Percentiles rank a stretch among this genome's conserved stretches.
phyloP scores from a whole-genome alignment of 2,329 filamentous ascomycete species.

The Cladobotryum mycophilum region DNA sequence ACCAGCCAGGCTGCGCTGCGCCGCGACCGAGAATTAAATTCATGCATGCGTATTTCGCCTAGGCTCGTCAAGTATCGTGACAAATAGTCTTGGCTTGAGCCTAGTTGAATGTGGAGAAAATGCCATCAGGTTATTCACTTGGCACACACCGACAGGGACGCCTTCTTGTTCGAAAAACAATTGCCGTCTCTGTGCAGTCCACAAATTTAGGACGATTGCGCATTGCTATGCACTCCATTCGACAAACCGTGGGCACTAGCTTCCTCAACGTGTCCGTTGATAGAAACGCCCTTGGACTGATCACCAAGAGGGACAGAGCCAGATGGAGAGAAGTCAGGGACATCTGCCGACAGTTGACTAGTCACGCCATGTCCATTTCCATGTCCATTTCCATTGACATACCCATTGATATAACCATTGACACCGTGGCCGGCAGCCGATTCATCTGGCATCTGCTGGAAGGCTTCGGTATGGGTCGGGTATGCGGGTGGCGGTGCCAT shows the following conservation, averaged over 20 bases:
- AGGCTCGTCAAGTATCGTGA: conserved; percentile 7
- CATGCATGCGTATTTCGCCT: neutral
- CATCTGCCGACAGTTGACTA: conserved; percentile 31
- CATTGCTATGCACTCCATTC: conserved; percentile 9
- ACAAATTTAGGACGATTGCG: neutral
- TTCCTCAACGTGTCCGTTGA: conserved; percentile 11
- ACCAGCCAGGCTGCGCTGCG: conserved; percentile 10
- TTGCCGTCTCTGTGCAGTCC: neutral
- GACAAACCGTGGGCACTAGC: neutral
- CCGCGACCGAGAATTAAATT: conserved; percentile 5
- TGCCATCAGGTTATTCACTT: neutral
- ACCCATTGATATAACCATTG: conserved; percentile 21
- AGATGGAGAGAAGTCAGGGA: conserved; percentile 35
- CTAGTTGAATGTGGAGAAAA: neutral
- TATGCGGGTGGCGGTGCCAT: conserved; percentile 24
- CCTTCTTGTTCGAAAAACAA: neutral
- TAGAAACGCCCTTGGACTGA: neutral
- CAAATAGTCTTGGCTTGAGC: neutral
- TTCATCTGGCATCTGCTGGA: conserved; percentile 28
- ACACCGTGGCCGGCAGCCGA: conserved; percentile 32
- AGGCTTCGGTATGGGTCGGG: conserved; percentile 21
- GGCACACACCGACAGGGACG: neutral
- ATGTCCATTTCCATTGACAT: conserved; percentile 17
- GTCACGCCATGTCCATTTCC: conserved; percentile 18
- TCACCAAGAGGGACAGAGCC: conserved; percentile 13